A percentile compares a stretch with the other conserved stretches of the same genome.
Conservation (phyloP, 805 yeast species). For the Candida peoriensis region DNA sequence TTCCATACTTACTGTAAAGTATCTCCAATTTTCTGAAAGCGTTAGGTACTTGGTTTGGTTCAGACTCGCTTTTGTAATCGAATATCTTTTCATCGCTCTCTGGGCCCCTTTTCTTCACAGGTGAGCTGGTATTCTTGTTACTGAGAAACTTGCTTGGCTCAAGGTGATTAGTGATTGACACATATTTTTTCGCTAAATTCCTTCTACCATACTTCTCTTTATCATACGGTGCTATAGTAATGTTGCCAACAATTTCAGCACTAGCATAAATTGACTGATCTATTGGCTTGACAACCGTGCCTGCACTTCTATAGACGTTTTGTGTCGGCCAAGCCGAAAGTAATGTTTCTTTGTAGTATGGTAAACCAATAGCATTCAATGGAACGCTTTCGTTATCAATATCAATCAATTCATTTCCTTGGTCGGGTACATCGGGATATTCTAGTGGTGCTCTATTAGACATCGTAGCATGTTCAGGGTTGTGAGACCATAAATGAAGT, state of each 20-base stretch:
- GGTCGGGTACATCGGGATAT: slow-evolving; percentile 43
- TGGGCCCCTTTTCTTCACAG: slow-evolving; percentile 10
- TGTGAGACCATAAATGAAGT: slow-evolving; percentile 61
- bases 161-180: slow-evolving; percentile 29
- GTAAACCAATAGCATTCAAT: slow-evolving; percentile 74
- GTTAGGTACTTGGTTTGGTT: slow-evolving; percentile 52
- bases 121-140: slow-evolving; percentile 32
- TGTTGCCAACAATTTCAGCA: slow-evolving; percentile 31
- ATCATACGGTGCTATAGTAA: slow-evolving; percentile 49
- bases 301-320: slow-evolving; percentile 52
- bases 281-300: slow-evolving; percentile 52
- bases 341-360: slow-evolving; percentile 72
- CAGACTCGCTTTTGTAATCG: slow-evolving; percentile 23
- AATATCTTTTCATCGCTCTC: slow-evolving; percentile 25
- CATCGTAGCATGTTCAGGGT: slow-evolving; percentile 37
- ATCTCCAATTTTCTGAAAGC: slow-evolving; percentile 73
- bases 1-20: slow-evolving; percentile 84
- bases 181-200: slow-evolving; percentile 41
- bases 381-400: slow-evolving; percentile 49
- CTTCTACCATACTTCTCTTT: slow-evolving; percentile 52
- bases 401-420: slow-evolving; percentile 27
- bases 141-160: slow-evolving; percentile 49
- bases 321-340: slow-evolving; percentile 78
- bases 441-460: slow-evolving; percentile 44
- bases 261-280: slow-evolving; percentile 40